phyloP scores from a whole-genome alignment of 257 asterid genomes.

The Parsonsia alboflavescens region DNA sequence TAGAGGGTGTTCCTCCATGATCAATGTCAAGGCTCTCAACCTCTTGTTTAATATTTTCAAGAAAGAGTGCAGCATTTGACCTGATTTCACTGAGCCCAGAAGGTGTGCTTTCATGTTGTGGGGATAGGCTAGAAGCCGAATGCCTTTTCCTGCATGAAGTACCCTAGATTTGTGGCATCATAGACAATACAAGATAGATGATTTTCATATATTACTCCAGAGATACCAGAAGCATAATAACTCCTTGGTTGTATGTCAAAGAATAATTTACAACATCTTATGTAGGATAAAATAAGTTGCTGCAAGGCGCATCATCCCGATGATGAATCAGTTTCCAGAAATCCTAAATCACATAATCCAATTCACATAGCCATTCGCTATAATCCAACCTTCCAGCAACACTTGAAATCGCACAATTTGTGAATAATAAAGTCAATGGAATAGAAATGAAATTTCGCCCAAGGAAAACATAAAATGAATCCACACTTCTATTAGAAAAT shows the following conservation, averaged over 20 bases:
- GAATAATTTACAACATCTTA: background rate
- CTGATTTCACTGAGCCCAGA: constrained; percentile 50
- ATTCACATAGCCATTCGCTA: background rate
- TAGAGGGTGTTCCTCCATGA: constrained; percentile 42
- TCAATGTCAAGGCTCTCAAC: constrained; percentile 53
- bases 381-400: background rate
- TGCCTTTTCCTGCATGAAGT: constrained; percentile 59
- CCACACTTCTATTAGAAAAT: background rate
- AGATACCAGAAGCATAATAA: background rate
- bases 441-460: background rate
- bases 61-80: constrained; percentile 75
- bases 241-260: background rate
- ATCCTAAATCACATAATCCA: background rate
- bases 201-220: background rate
- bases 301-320: background rate
- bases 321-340: background rate
- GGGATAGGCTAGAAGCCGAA: constrained; percentile 58
- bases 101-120: constrained; percentile 57
- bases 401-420: background rate
- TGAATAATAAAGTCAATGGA: background rate
- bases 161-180: constrained; percentile 11
- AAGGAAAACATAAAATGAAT: background rate
- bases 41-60: constrained; percentile 80
- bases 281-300: background rate
- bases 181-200: background rate